Evolutionary conservation across 2,329 filamentous ascomycete genomes (phyloP), one percentile per base, ranked within the genome.

Genomic region (Cladosporium sp.): DNA sequence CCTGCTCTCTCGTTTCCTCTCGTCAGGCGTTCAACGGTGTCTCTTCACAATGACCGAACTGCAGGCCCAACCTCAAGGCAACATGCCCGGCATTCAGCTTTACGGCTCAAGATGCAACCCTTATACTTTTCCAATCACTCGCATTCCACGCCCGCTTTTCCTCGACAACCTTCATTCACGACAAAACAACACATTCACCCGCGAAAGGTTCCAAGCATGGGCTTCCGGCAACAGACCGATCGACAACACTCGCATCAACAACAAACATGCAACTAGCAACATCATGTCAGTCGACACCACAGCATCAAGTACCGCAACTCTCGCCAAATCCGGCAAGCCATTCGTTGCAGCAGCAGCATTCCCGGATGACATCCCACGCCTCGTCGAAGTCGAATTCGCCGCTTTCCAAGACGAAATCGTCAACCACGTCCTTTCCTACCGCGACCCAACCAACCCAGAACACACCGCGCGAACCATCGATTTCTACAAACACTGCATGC

Each of bases 371-470:
- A 69, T 72, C 46, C 69, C 67, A n/a, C 68, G 69, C 33, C 70
- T 76, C 18, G 73, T 75, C 10, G 76, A 81, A 67, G 80, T 81
- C 55, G 79, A 82, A 67, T 82, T 82, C 67, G 75, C 78, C 58
- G 74, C 74, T 18, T 76, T 76, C 57, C 71, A 70, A 57, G 65
- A 76, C 31, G 74, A 76, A 65, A 69, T 70, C 29, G 73, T 70
- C 29, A 76, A 76, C 58, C 74, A 76, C 35, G 68, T 72, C 29
- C 71, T 76, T 18, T 76, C 74, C 2, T 76, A 72, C 66, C 69
- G 74, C 40, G 72, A 75, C 49, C 65, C 69, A 33, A 66, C 68
- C 14, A 68, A 75, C 35, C 70, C 72, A 2, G 67, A 66, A 33
- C 73, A 76, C 53, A 69, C 72, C 61, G 67, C 73, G 62, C 69